phyloP scores from a whole-genome alignment of 805 yeast genomes.

The Metahyphopichia silvanorum region DNA sequence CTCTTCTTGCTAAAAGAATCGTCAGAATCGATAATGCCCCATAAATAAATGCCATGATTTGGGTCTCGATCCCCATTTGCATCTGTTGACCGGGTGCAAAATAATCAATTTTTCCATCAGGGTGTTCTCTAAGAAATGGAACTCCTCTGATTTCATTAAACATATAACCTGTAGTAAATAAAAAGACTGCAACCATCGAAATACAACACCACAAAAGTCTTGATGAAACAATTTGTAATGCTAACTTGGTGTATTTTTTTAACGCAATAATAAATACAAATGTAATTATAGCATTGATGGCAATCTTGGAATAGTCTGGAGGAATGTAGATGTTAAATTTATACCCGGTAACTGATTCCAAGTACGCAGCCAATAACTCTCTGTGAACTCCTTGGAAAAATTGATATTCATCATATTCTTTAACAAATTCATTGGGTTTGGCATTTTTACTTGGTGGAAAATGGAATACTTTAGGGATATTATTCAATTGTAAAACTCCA shows the following conservation, averaged over 20 bases:
- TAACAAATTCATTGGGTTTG: constrained; percentile 23
- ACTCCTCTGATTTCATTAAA: constrained; percentile 79
- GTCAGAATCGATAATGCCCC: constrained; percentile 62
- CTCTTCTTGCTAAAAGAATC: constrained; percentile 55
- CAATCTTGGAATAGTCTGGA: constrained; percentile 38
- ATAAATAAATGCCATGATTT: constrained; percentile 71
- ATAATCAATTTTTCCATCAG: constrained; percentile 35
- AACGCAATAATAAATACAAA: constrained; percentile 25
- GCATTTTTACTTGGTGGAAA: constrained; percentile 49
- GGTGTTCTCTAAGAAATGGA: constrained; percentile 53
- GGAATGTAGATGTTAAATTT: constrained; percentile 37
- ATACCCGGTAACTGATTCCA: constrained; percentile 29
- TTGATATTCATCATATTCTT: constrained; percentile 37
- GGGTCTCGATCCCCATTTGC: constrained; percentile 89
- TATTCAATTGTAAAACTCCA: constrained; percentile 52
- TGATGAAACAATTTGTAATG: constrained; percentile 42
- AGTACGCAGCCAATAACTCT: constrained; percentile 34
- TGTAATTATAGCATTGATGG: constrained; percentile 30
- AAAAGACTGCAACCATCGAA: constrained; percentile 58
- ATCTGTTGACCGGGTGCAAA: constrained; percentile 59
- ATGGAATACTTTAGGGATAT: constrained; percentile 75
- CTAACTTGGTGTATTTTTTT: constrained; percentile 23
- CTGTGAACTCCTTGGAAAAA: constrained; percentile 46
- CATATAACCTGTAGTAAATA: constrained; percentile 90
- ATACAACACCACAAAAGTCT: constrained; percentile 71